Base-by-base conservation (phyloP, 129 eudicot species). In the Arctium lappa region DNA sequence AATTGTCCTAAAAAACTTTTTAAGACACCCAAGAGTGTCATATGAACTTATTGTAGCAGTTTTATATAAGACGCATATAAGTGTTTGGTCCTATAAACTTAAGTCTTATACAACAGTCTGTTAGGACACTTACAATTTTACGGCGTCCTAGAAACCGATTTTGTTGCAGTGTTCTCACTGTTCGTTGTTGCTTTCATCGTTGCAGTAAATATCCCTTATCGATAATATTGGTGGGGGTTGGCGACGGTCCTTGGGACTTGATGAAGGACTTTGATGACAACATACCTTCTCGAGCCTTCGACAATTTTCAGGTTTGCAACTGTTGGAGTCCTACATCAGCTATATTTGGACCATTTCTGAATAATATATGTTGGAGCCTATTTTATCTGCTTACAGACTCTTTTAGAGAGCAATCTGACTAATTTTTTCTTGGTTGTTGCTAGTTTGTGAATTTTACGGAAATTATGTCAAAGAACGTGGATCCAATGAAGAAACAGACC, bases 171-270 rank as follows among this genome's bases (percentile, higher is more conserved):
- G 16, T 40, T 37, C 53, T 71, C 27, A 44, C 4, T 37, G 16
- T 50, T 32, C 75, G 9, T 65, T 44, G 72, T 80, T 29, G 79
- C 56, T 38, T 36, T 73, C 29, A 11, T 65, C 12, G 0, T 71
- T 88, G 79, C 89, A 93, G 97, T 77, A 81, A 78, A 8, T 88
- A 93, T 76, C 96, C 97, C 9, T 79, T 93, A 80, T 93, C 97
- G 8, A 93, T 93, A 36, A 82, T 93, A n/a, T 29, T 93, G 30
- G 98, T 91, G 8, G 98, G 98, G 22, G 96, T 93, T 62, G 96
- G 94, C 63, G 95, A 93, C 11, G 97, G 97, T 27, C 97, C 97
- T 8, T 93, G 97, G 97, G 94, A 91, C 77, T 82, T 86, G 88
- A 91, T 90, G 98, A 87, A 80, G 79, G 87, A 83, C 32, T 94